Conservation (phyloP, 1,139 yeast genomes). For the Saccharomyces hybrid region DNA sequence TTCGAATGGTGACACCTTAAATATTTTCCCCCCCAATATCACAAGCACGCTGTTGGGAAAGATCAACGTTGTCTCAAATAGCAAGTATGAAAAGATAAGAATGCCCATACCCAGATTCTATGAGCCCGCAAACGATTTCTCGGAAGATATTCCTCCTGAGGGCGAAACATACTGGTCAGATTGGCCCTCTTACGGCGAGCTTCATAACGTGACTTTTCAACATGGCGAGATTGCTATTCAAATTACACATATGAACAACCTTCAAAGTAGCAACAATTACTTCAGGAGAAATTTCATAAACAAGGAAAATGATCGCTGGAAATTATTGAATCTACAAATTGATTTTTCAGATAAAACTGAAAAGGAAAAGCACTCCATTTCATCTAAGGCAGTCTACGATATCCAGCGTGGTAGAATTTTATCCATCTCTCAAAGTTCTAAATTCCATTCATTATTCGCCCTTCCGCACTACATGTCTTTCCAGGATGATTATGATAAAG, state of each 20-base stretch:
- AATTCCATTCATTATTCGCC: constrained; percentile 56
- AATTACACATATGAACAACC: constrained; percentile 23
- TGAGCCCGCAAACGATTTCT: constrained; percentile 25
- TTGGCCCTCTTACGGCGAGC: constrained; percentile 18
- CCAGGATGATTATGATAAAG: constrained; percentile 35
- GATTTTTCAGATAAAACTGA: constrained; percentile 34
- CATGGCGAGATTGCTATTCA: constrained; percentile 25
- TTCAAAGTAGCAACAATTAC: constrained; percentile 12
- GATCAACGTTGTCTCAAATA: constrained; percentile 16
- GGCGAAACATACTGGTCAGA: constrained; percentile 25
- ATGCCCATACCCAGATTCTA: constrained; percentile 30
- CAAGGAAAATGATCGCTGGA: constrained; percentile 28
- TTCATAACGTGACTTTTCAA: constrained; percentile 27
- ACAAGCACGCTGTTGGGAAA: constrained; percentile 26
- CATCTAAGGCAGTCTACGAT: constrained; percentile 61
- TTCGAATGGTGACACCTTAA: constrained; percentile 4
- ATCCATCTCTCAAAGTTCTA: constrained; percentile 59
- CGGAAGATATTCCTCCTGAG: constrained; percentile 16
- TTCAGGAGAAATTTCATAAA: constrained; percentile 24
- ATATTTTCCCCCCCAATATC: constrained; percentile 27
- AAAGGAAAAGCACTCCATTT: constrained; percentile 42
- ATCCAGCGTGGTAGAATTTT: constrained; percentile 63
- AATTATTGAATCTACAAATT: constrained; percentile 27
- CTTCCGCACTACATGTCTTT: constrained; percentile 28
- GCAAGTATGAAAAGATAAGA: constrained; percentile 14